Evolutionary conservation across 768 basidiomycete species (phyloP), one percentile per base, ranked within the genome.

Genomic region (Chalciporus chontae): DNA sequence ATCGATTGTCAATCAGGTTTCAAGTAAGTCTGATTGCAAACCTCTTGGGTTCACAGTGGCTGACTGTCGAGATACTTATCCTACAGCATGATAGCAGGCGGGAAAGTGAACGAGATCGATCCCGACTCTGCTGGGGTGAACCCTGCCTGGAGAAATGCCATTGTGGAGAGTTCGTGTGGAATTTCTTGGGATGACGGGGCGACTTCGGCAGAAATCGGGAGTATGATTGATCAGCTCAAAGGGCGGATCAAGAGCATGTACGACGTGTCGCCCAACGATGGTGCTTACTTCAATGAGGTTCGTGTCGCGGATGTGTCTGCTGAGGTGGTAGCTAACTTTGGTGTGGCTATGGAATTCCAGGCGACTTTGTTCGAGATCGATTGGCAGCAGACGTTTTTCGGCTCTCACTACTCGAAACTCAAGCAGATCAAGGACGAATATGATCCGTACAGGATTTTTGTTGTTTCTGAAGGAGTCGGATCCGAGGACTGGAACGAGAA

Each of bases 201-300:
- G 3, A 34, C 58, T 0, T 17, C 44, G 3, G 15, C 40, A 1
- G 58, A 53, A 0, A 65, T 69, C 10, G 18, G 23, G 6, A 42
- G 37, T 7, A 8, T 42, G 19, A 44, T 56, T 21, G 15, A 50
- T 3, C 57, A 61, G 7, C 10, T 61, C 1, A 40, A 42, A 4
- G 39, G 19, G 8, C 43, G 27, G 50, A 57, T 62, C 17, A 32
- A 51, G 26, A 24, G 4, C 4, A 45, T 64, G 37, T 52, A 58
- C 8, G 68, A 69, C 38, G 60, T 69, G n/a, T 56, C 64, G 2
- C 66, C 66, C 2, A 45, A 58, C 7, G 66, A 65, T 1, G 76
- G 71, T 9, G 67, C 76, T 3, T 78, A 80, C 56, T 67, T 77
- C 40, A 77, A 79, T 53, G 78, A 81, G 71, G 77, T 73, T 37